A percentile compares a stretch with the other conserved stretches of the same genome.
Evolutionary conservation across 805 yeast genomes (phyloP).

Genomic region (Cyberlindnera mississippiensis): DNA sequence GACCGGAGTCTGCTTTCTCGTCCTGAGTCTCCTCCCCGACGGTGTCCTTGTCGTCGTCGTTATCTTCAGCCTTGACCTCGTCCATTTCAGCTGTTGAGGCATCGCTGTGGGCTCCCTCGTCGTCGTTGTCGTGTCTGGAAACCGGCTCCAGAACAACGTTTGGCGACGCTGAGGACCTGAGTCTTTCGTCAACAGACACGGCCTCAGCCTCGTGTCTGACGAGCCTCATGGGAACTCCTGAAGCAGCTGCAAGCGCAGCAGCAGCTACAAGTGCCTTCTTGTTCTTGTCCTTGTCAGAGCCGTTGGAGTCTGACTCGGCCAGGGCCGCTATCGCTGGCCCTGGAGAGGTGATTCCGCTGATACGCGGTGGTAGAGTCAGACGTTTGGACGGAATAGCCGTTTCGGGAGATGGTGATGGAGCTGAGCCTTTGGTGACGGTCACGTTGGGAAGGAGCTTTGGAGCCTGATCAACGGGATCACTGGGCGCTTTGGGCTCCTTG

Average conservation of each 20-base stretch:
- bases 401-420: conserved; percentile 6
- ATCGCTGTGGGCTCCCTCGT: conserved; percentile 7
- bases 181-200: conserved; percentile 17
- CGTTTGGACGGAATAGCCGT: not conserved
- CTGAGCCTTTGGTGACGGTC: conserved; percentile 3
- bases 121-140: too few species aligned
- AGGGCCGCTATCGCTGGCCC: conserved; percentile 45
- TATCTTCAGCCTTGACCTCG: conserved; percentile 6
- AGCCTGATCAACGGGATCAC: not conserved
- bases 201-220: conserved; percentile 11
- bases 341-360: conserved; percentile 34
- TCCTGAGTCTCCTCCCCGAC: conserved; percentile 18
- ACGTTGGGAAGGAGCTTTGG: conserved; percentile 3
- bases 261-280: conserved; percentile 68
- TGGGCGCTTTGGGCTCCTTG: not conserved
- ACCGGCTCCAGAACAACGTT: not conserved
- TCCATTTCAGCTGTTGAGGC: conserved; percentile 12
- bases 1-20: conserved; percentile 1
- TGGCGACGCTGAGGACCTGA: conserved; percentile 10
- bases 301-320: conserved; percentile 23
- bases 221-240: conserved; percentile 66
- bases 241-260: conserved; percentile 80
- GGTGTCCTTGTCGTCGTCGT: conserved; percentile 7
- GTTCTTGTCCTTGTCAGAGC: conserved; percentile 19
- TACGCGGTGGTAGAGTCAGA: conserved; percentile 11